Evolutionary conservation across 1,139 yeast species (phyloP), one percentile per base, ranked within the genome.

Genomic region (Chernovozyma sophiae-reginae): DNA sequence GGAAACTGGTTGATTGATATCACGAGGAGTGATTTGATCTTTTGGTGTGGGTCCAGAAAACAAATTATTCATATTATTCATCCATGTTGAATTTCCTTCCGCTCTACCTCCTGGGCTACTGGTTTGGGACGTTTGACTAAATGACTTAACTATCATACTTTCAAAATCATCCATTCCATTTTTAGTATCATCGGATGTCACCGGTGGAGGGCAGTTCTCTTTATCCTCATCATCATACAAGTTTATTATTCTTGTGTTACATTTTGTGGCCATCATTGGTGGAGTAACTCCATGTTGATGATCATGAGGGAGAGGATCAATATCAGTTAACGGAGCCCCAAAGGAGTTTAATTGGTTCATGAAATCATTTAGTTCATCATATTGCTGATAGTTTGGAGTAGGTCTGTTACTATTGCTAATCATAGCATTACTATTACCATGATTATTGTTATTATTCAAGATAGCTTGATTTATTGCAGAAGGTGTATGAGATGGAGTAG

Each of bases 301-400:
- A 28, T 64, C 68, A 35, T 58, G 62, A 3, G 74, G 74, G 34
- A 69, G 53, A 3, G 74, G 74, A 51, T 74, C 80, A 26, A 74
- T 72, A 46, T 74, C 80, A 3, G 80, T 74, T 43, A 74, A 56
- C 7, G 80, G 80, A 0, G 77, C 79, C 18, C 77, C 76, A 41
- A 65, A 70, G 29, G 62, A 57, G 41, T 72, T 73, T 37, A 73
- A 50, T 47, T 73, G 79, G 44, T 67, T 67, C 53, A 72, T 62
- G 49, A 74, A 64, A 32, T 72, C 78, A 43, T 68, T 65, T 29
- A 71, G 49, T 31, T 68, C 77, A 42, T 57, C 60, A 43, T 62
- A 62, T 32, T 67, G 71, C 1, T 22, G 40, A 25, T 34, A 37
- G 15, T 37, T 37, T 10, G 69, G 65, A 3, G 63, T 53, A 20